A percentile compares a stretch with the other conserved stretches of the same genome.
Conservation (phyloP, 176 grass and related monocot species). For the Carex myosuroides region DNA sequence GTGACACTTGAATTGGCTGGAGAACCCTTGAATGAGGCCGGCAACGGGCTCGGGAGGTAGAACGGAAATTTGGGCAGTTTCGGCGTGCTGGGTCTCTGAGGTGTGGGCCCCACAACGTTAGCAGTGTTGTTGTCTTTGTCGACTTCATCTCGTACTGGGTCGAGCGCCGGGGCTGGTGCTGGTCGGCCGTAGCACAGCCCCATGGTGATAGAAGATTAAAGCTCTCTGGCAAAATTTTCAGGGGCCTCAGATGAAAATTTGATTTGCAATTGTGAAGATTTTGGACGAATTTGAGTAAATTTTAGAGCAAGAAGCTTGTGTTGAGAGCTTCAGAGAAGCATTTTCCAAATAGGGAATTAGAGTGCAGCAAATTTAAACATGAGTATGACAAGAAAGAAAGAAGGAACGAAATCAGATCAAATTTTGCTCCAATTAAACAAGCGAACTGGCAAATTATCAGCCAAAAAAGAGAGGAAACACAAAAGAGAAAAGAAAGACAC, state of each 20-base stretch:
- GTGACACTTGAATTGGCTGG: slow-evolving; percentile 88
- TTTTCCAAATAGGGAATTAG: slow-evolving; percentile 1
- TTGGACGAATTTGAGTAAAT: not conserved
- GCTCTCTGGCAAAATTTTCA: slow-evolving; percentile 5
- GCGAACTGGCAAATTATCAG: not conserved
- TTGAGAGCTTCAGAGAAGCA: not conserved
- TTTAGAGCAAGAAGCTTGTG: not conserved
- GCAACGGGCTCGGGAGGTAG: slow-evolving; percentile 92
- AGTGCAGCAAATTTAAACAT: not conserved
- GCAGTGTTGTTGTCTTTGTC: slow-evolving; percentile 11
- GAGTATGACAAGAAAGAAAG: not conserved
- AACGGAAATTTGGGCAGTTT: slow-evolving; percentile 90
- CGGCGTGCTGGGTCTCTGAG: slow-evolving; percentile 49
- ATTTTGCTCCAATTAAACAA: slow-evolving; percentile 16
- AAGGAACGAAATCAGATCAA: not conserved
- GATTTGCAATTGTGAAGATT: slow-evolving; percentile 3
- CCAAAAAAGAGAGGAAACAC: not conserved
- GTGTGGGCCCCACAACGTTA: slow-evolving; percentile 26
- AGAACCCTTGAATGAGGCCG: slow-evolving; percentile 78
- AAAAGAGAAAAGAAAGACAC: slow-evolving; percentile 4
- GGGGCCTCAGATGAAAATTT: not conserved
- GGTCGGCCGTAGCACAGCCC: slow-evolving; percentile 85
- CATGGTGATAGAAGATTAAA: slow-evolving; percentile 35
- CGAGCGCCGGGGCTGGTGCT: slow-evolving; percentile 42
- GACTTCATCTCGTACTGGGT: slow-evolving; percentile 36